Percentiles rank a stretch among this genome's conserved stretches.
Evolutionary conservation across 768 basidiomycete genomes (phyloP).

Genomic region (Basidioascus undulatus): DNA sequence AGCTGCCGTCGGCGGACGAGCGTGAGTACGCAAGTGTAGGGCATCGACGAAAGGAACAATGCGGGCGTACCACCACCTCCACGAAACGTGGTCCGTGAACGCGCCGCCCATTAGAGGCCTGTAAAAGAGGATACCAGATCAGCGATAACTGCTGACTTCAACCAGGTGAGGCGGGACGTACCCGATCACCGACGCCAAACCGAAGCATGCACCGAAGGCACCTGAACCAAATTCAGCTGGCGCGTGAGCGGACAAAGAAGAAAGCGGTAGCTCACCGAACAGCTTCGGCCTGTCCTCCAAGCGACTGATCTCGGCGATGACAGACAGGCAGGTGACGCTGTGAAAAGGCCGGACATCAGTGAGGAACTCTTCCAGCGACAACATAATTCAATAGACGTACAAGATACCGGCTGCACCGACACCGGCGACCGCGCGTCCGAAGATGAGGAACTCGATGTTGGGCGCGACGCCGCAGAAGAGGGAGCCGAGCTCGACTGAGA

Average conservation of each 20-base stretch:
- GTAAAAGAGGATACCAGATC: neutral
- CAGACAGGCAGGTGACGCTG: conserved; percentile 2
- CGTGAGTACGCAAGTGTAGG: neutral
- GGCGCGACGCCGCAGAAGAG: conserved; percentile 23
- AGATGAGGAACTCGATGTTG: conserved; percentile 17
- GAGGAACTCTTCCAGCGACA: neutral
- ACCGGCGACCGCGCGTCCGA: conserved; percentile 26
- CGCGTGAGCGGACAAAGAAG: neutral
- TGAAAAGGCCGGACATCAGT: neutral
- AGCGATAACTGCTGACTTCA: neutral
- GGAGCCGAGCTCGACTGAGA: conserved; percentile 25
- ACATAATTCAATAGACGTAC: neutral
- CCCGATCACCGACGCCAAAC: conserved; percentile 16
- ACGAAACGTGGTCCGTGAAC: conserved; percentile 16
- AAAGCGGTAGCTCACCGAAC: conserved; percentile 8
- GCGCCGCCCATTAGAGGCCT: conserved; percentile 11
- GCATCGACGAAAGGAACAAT: neutral
- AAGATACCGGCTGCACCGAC: conserved; percentile 25
- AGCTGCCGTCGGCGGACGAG: conserved; percentile 1
- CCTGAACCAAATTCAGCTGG: conserved; percentile 22
- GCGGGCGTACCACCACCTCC: conserved; percentile 21
- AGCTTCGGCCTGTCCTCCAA: conserved; percentile 14
- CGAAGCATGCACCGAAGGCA: conserved; percentile 19
- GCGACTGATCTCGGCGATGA: conserved; percentile 15
- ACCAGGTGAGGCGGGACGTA: conserved; percentile 17